Base-by-base conservation (phyloP, 352 stramenopile species). In the Pythium coloratum region DNA sequence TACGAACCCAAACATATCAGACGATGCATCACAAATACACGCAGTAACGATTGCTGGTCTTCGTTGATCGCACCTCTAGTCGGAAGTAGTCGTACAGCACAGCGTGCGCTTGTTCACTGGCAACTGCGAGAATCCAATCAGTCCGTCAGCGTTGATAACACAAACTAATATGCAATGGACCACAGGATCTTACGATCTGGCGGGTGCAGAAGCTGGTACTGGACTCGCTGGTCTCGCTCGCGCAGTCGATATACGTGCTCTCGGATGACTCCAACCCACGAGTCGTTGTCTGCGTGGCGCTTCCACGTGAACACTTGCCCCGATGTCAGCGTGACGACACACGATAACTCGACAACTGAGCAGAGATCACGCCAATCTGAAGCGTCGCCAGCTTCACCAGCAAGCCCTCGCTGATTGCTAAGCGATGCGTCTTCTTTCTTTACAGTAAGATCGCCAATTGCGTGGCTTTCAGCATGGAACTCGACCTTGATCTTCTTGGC, bases 271-370 rank as follows among this genome's bases (percentile, higher is more conserved):
- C 69, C 69, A 20, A 66, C 65, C 69, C 69, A 75, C 1, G 40
- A 50, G 9, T 46, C 55, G 6, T 30, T 54, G 5, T 51, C 33
- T 10, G 55, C 46, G 20, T 75, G 47, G 24, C 55, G 64, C 44
- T 76, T 65, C 70, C 70, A 76, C 26, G 70, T 67, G 54, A 76
- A 76, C 16, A 76, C 70, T 55, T 76, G 70, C 1, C 70, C 70
- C 12, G 70, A 76, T 8, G 70, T 67, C 44, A 74, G 59, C 55
- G 71, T 74, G 26, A 72, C 49, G 33, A 66, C 64, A 54, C 69
- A 75, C 3, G 69, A 75, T 26, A 75, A 56, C 36, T 75, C 69
- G 13, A 24, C 34, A 33, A 61, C 38, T 1, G 64, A 57, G 32
- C 64, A 72, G 1, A 75, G 51, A 28, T 72, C 64, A 8, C 62